These are phyloP conservation scores for Niebla homalea DNA, from an alignment of 495 filamentous ascomycete genomes.

Conservation along the genomic window DNA sequence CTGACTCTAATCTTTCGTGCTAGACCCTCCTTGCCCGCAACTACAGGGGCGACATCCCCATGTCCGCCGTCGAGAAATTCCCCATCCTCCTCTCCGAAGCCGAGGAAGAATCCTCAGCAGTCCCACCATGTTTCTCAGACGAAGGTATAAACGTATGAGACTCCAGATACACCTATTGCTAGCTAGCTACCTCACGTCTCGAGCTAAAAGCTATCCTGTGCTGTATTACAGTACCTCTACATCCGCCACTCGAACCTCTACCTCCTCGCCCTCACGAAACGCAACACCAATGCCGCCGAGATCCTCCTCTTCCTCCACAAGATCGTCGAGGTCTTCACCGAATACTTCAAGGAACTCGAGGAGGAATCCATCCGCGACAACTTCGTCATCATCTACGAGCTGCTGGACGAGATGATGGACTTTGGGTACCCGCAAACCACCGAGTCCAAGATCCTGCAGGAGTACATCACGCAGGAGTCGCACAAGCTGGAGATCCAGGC, in stretches of 20 bases:
- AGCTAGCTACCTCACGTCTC: neutral
- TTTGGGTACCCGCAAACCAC: constrained; percentile 99
- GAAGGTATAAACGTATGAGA: constrained; percentile 83
- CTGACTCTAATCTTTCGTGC: constrained; percentile 21
- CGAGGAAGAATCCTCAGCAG: constrained; percentile 97
- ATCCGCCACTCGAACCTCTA: constrained; percentile 99
- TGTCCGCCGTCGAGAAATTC: constrained; percentile 98
- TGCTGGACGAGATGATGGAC: constrained; percentile 99
- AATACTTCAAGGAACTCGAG: constrained; percentile 99
- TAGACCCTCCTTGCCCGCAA: constrained; percentile 97
- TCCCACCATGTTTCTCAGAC: constrained; percentile 95
- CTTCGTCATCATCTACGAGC: constrained; percentile 98
- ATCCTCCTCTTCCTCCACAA: constrained; percentile 97
- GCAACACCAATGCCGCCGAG: constrained; percentile 97
- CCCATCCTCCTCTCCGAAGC: constrained; percentile 93
- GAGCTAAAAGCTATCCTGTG: constrained; percentile 8
- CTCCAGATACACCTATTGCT: neutral
- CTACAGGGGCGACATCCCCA: constrained; percentile 97
- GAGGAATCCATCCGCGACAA: constrained; percentile 99
- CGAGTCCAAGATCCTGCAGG: constrained; percentile 96
- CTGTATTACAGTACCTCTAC: constrained; percentile 71
- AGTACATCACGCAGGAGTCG: constrained; percentile 99
- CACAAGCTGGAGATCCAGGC: constrained; percentile 98
- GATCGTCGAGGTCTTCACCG: constrained; percentile 96
- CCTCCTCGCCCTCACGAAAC: constrained; percentile 93